Evolutionary conservation across 2,329 filamentous ascomycete species (phyloP).

Genomic region (Trichoderma polysporum): DNA sequence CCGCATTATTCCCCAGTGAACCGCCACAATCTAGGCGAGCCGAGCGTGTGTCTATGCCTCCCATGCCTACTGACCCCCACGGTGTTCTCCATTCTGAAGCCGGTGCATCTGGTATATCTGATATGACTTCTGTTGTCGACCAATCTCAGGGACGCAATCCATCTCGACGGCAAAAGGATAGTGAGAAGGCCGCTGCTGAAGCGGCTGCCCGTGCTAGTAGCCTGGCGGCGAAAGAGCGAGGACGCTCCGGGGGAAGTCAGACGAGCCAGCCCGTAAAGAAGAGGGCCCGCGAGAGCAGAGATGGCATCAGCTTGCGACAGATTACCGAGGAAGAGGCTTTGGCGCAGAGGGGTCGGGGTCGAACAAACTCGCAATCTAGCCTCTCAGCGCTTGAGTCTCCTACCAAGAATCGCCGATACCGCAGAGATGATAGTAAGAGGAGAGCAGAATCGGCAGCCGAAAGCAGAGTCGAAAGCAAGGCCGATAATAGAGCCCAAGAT

Average conservation of each 20-base stretch:
- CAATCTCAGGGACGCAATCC: slow-evolving; percentile 45
- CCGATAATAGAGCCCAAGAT: slow-evolving; percentile 45
- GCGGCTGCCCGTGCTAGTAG: slow-evolving; percentile 49
- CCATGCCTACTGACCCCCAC: slow-evolving; percentile 54
- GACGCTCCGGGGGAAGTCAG: slow-evolving; percentile 41
- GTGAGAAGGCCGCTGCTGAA: slow-evolving; percentile 47
- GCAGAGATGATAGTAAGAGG: slow-evolving; percentile 52
- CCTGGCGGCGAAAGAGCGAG: slow-evolving; percentile 49
- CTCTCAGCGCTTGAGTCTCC: slow-evolving; percentile 57
- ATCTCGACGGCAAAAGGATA: slow-evolving; percentile 47
- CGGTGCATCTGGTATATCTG: slow-evolving; percentile 33
- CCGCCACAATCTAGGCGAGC: slow-evolving; percentile 36
- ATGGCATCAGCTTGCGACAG: slow-evolving; percentile 59
- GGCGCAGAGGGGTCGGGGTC: slow-evolving; percentile 44
- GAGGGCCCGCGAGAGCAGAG: slow-evolving; percentile 59
- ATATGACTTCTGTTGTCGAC: slow-evolving; percentile 33
- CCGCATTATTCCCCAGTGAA: slow-evolving; percentile 27
- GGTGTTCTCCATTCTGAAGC: slow-evolving; percentile 39
- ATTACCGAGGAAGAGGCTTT: slow-evolving; percentile 61
- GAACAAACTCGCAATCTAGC: slow-evolving; percentile 55
- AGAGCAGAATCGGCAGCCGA: slow-evolving; percentile 50
- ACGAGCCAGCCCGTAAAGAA: slow-evolving; percentile 54
- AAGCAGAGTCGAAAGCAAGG: slow-evolving; percentile 40
- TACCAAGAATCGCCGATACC: slow-evolving; percentile 47
- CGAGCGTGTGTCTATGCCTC: slow-evolving; percentile 48